Conservation (phyloP, 306 rosid genomes). For the Luffa acutangula region DNA sequence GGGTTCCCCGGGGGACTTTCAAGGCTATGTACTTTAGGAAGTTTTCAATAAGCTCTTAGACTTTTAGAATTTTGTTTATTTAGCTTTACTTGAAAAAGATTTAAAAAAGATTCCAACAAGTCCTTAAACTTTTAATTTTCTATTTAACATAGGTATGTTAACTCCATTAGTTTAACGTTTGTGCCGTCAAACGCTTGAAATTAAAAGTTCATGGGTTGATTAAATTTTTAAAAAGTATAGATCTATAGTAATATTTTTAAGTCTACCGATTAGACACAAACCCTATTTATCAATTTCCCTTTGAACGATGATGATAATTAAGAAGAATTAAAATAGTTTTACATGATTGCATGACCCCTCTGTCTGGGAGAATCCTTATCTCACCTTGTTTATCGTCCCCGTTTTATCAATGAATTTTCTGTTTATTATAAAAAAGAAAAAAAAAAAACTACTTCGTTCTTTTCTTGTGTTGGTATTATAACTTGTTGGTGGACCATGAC, state of each 20-base stretch:
- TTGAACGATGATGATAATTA: neutral
- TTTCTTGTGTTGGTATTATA: neutral
- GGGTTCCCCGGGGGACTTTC: too few species aligned
- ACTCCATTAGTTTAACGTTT: neutral
- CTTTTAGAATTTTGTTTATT: neutral
- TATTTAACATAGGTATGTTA: neutral
- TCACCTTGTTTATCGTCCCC: neutral
- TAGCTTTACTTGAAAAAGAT: neutral
- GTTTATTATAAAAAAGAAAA: neutral
- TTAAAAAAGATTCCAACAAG: neutral
- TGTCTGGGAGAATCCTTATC: neutral
- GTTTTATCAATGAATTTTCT: neutral
- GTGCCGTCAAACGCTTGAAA: neutral
- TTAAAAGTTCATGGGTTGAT: neutral
- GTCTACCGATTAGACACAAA: neutral
- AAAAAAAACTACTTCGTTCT: neutral
- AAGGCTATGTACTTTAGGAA: neutral
- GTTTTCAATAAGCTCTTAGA: neutral
- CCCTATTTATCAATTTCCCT: neutral
- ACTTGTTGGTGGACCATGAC: neutral
- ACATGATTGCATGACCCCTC: neutral
- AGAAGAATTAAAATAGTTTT: neutral
- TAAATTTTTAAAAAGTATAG: neutral
- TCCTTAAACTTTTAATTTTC: neutral
- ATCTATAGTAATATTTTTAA: neutral